These are phyloP conservation scores for Silene uniflora DNA, from an alignment of 148 eudicot species.

Conservation along the genomic window DNA sequence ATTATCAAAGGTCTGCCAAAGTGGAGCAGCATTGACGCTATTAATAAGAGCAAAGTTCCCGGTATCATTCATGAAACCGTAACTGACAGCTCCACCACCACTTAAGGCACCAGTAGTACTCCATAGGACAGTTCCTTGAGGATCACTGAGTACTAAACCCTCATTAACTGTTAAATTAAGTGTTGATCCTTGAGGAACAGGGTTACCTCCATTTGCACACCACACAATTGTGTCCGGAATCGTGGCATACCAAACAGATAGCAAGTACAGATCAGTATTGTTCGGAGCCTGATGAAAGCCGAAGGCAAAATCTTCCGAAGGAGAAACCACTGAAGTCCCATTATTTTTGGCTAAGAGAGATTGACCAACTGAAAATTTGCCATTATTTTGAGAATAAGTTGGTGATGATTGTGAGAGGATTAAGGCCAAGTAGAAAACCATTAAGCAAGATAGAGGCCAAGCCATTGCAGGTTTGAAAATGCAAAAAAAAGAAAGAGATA, in stretches of 20 bases:
- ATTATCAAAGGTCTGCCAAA: conserved; percentile 43
- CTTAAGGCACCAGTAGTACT: not conserved
- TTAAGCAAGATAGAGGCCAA: not conserved
- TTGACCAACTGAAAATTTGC: not conserved
- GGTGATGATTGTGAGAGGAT: not conserved
- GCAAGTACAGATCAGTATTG: too few relatives aligned
- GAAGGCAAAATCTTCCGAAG: too few relatives aligned
- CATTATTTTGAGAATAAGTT: not conserved
- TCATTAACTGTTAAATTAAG: too few relatives aligned
- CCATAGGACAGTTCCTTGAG: conserved; percentile 37
- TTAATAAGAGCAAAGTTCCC: conserved; percentile 39
- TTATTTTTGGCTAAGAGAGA: not conserved
- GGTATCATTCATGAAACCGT: conserved; percentile 39
- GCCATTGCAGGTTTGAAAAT: not conserved
- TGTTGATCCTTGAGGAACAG: too few relatives aligned
- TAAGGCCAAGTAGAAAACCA: not conserved
- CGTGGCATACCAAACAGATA: too few relatives aligned
- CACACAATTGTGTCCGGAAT: too few relatives aligned
- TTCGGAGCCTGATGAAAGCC: too few relatives aligned
- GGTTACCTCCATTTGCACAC: too few relatives aligned
- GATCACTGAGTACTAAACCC: conserved; percentile 38
- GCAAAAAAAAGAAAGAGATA: too few relatives aligned
- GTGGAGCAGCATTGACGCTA: not conserved
- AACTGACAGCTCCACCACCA: too few relatives aligned
- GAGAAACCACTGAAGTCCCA: too few relatives aligned